These are phyloP conservation scores for Pythium plurisporium DNA, from an alignment of 352 stramenopile genomes.

Conservation along the genomic window DNA sequence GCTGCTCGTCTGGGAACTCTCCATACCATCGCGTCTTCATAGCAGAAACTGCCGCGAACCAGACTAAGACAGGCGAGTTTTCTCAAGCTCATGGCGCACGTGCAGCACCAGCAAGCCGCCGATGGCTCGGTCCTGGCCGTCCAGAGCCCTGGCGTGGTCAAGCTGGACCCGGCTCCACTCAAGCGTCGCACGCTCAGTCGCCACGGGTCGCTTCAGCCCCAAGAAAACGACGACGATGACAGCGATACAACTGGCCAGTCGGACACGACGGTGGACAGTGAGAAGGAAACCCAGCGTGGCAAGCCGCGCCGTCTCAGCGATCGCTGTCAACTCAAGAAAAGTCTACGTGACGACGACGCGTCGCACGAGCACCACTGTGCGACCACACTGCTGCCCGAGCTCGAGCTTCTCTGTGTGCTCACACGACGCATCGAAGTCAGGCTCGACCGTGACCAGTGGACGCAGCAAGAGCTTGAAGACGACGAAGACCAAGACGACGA, in stretches of 20 bases:
- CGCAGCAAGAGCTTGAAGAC: conserved; percentile 11
- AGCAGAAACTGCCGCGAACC: not conserved
- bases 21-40: no score
- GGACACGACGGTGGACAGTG: not conserved
- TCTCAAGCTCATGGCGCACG: not conserved
- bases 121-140: not conserved
- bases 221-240: conserved; percentile 11
- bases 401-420: conserved; percentile 1
- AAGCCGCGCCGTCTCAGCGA: not conserved
- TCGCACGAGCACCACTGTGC: not conserved
- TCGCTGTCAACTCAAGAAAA: not conserved
- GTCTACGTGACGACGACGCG: not conserved
- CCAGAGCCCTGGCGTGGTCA: not conserved
- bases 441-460: not conserved
- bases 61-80: not conserved
- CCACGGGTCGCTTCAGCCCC: conserved; percentile 11
- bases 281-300: not conserved
- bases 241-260: not conserved
- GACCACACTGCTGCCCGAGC: conserved; percentile 2
- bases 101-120: conserved; percentile 6
- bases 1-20: no score
- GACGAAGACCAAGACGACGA: not conserved
- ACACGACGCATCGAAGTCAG: not conserved
- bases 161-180: not conserved
- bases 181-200: not conserved